Evolutionary conservation across 805 yeast species (phyloP), one percentile per base, ranked within the genome.

Genomic region (Starmerella cellae): DNA sequence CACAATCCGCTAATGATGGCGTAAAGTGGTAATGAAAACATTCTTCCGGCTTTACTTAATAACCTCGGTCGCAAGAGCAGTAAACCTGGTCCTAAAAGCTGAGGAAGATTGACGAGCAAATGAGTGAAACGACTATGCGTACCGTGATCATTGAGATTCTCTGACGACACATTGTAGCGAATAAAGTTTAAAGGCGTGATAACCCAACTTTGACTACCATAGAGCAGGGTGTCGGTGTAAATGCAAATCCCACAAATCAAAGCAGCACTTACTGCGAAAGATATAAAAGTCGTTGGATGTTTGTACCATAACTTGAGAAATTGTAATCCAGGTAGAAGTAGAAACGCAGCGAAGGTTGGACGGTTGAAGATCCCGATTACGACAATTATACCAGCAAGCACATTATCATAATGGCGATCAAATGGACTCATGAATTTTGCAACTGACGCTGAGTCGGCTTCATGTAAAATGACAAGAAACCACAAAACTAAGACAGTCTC

Each of bases 321-420:
- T 35, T 60, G 67, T 29, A 69, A 33, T 0, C 68, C 54, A 1
- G 97, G 97, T 2, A 82, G 41, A 0, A 78, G 35, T 32, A 93
- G 54, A 65, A 83, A 91, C 0, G 78, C 81, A 0, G 75, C 68
- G 55, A 88, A 88, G 0, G 96, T 84, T 22, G 84, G 71, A 51
- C 98, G 66, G 59, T 87, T 91, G 65, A 87, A 88, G 0, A 73
- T 49, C 0, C 97, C 98, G 20, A 85, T 36, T 0, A 79, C 64
- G 1, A 75, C 53, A 0, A 79, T 34, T 0, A 62, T 39, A 0
- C 76, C 95, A 40, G 72, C 52, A 55, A 71, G 55, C 53, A 61
- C 66, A 51, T 63, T 17, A 61, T 58, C 53, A 61, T 46, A 53
- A 37, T 57, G 58, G 19, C 56, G 47, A 35, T 58, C 55, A 10